These are phyloP conservation scores for Chaetomium sp. DNA, from an alignment of 2,329 filamentous ascomycete genomes.

Conservation along the genomic window DNA sequence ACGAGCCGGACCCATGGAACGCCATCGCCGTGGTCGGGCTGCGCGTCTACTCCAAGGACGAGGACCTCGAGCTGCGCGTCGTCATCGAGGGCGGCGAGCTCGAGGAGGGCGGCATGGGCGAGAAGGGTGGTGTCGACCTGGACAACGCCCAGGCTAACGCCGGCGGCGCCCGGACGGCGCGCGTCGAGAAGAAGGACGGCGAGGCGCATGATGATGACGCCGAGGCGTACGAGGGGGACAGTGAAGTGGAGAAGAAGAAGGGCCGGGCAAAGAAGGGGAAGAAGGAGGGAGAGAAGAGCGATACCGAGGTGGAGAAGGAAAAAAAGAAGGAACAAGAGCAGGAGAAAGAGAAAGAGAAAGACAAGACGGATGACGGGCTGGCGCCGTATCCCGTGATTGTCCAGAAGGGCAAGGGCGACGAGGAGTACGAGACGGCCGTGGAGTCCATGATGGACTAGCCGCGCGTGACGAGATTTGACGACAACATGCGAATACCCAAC, in stretches of 20 bases:
- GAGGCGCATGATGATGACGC: conserved; percentile 33
- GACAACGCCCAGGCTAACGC: conserved; percentile 61
- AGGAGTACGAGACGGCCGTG: conserved; percentile 38
- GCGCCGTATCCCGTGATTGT: conserved; percentile 34
- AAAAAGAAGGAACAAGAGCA: conserved; percentile 27
- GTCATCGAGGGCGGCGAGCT: conserved; percentile 59
- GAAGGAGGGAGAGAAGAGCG: conserved; percentile 25
- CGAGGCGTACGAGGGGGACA: conserved; percentile 40
- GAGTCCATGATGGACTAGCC: conserved; percentile 28
- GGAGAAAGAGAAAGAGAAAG: conserved; percentile 33
- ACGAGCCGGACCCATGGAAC: conserved; percentile 62
- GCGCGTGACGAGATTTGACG: conserved; percentile 8
- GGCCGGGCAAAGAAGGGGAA: conserved; percentile 20
- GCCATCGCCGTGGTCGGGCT: conserved; percentile 63
- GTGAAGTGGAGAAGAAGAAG: conserved; percentile 38
- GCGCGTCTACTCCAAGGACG: conserved; percentile 61
- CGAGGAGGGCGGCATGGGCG: conserved; percentile 58
- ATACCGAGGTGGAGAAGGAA: conserved; percentile 19
- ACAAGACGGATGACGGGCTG: conserved; percentile 30
- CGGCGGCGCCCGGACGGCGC: conserved; percentile 46
- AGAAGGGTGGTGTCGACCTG: conserved; percentile 57
- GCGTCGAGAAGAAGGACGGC: conserved; percentile 38
- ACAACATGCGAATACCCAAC: conserved; percentile 14
- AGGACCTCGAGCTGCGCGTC: conserved; percentile 54
- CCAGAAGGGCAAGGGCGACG: conserved; percentile 37